A percentile compares a stretch with the other conserved stretches of the same genome.
These are phyloP conservation scores for Nothophoma quercina DNA, from an alignment of 2,329 filamentous ascomycete genomes.

Conservation along the genomic window DNA sequence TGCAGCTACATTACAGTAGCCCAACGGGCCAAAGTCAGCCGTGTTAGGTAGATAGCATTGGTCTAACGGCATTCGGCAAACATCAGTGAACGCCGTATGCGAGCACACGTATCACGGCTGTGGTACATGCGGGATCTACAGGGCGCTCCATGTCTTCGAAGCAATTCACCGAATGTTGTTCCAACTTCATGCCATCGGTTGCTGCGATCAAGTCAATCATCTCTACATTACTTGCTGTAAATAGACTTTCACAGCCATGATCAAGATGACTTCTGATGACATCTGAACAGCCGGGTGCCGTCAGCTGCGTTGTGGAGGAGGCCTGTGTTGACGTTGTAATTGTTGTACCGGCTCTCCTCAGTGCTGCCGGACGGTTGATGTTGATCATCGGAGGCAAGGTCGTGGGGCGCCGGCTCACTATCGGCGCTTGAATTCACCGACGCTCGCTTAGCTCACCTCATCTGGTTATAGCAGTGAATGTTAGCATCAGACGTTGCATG, in stretches of 20 bases:
- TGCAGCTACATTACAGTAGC: constrained; percentile 12
- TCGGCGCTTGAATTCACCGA: constrained; percentile 10
- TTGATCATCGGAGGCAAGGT: constrained; percentile 13
- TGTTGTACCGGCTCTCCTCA: constrained; percentile 19
- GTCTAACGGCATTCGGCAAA: constrained; percentile 1
- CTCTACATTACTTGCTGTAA: background rate
- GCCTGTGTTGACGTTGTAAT: constrained; percentile 18
- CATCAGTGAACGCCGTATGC: constrained; percentile 9
- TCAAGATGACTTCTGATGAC: constrained; percentile 12
- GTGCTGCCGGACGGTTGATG: constrained; percentile 16
- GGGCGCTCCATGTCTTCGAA: background rate
- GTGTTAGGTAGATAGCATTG: constrained; percentile 7
- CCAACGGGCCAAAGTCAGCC: constrained; percentile 10
- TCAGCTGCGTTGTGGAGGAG: constrained; percentile 8
- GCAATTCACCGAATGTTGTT: background rate
- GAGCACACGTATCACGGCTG: constrained; percentile 9
- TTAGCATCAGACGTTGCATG: constrained; percentile 2
- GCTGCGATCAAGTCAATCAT: background rate
- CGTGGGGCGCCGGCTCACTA: constrained; percentile 7
- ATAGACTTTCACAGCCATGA: constrained; percentile 15
- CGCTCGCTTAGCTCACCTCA: constrained; percentile 1
- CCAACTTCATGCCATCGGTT: background rate
- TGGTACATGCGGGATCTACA: constrained; percentile 8
- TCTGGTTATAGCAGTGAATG: constrained; percentile 3
- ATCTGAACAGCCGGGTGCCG: background rate